These are phyloP conservation scores for Monosporascus sp. DNA, from an alignment of 2,329 filamentous ascomycete species.

Conservation along the genomic window DNA sequence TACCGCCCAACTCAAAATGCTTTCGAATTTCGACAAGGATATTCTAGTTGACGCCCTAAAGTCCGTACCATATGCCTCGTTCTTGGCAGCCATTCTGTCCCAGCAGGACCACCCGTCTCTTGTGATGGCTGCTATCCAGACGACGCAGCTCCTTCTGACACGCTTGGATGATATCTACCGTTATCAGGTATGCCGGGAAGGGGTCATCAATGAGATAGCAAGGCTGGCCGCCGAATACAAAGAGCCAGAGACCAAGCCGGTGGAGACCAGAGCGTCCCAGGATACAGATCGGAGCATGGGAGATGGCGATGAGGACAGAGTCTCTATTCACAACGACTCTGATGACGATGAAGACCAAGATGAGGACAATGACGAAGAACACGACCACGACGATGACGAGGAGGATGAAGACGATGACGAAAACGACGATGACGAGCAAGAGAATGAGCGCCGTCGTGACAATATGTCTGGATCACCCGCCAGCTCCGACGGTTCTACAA, in stretches of 20 bases:
- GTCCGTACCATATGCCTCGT: constrained; percentile 90
- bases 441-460: constrained; percentile 41
- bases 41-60: constrained; percentile 83
- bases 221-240: constrained; percentile 61
- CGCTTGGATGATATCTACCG: constrained; percentile 84
- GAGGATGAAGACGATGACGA: constrained; percentile 46
- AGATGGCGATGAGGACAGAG: constrained; percentile 30
- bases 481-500: constrained; percentile 61
- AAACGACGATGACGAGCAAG: constrained; percentile 47
- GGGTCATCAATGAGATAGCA: constrained; percentile 85
- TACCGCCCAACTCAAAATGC: constrained; percentile 94
- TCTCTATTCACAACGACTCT: constrained; percentile 38
- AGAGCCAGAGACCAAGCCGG: constrained; percentile 25
- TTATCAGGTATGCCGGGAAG: constrained; percentile 95
- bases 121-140: constrained; percentile 81
- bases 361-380: constrained; percentile 42
- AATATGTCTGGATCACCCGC: constrained; percentile 61
- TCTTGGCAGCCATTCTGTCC: constrained; percentile 88
- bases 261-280: constrained; percentile 24
- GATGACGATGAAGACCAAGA: constrained; percentile 49
- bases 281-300: constrained; percentile 22
- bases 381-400: constrained; percentile 41
- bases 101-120: constrained; percentile 89
- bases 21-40: constrained; percentile 82
- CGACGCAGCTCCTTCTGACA: constrained; percentile 79